Evolutionary conservation across 1,139 yeast species (phyloP).

Genomic region (Pichia norvegensis): DNA sequence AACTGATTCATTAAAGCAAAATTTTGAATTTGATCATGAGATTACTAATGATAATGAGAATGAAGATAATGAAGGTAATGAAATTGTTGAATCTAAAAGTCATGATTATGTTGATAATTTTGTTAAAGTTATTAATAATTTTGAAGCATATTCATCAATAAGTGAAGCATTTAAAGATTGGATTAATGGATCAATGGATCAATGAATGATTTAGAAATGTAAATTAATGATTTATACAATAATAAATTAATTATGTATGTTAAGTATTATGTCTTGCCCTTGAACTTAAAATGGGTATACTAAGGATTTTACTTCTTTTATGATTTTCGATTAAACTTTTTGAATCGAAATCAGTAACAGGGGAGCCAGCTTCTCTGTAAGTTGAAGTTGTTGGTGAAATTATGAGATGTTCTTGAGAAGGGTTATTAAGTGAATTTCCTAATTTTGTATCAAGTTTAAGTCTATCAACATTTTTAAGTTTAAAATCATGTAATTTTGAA

Average conservation of each 20-base stretch:
- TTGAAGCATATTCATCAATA: constrained; percentile 27
- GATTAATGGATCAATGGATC: constrained; percentile 19
- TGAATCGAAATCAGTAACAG: not conserved
- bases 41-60: not conserved
- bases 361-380: not conserved
- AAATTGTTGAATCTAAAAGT: constrained; percentile 16
- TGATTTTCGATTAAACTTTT: constrained; percentile 3
- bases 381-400: constrained; percentile 7
- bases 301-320: constrained; percentile 22
- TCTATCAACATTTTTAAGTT: constrained; percentile 23
- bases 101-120: constrained; percentile 26
- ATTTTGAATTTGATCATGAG: constrained; percentile 25
- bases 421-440: constrained; percentile 18
- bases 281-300: constrained; percentile 27
- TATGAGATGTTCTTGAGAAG: constrained; percentile 20
- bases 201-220: not conserved
- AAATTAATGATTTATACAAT: not conserved
- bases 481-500: constrained; percentile 23
- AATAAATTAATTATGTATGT: not conserved
- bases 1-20: constrained; percentile 23
- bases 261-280: constrained; percentile 13
- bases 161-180: constrained; percentile 30
- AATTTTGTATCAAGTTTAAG: constrained; percentile 24
- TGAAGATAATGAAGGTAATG: not conserved
- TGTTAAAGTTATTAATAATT: constrained; percentile 27